These are phyloP conservation scores for Ochetophila trinervis DNA, from an alignment of 306 rosid genomes.

Conservation along the genomic window DNA sequence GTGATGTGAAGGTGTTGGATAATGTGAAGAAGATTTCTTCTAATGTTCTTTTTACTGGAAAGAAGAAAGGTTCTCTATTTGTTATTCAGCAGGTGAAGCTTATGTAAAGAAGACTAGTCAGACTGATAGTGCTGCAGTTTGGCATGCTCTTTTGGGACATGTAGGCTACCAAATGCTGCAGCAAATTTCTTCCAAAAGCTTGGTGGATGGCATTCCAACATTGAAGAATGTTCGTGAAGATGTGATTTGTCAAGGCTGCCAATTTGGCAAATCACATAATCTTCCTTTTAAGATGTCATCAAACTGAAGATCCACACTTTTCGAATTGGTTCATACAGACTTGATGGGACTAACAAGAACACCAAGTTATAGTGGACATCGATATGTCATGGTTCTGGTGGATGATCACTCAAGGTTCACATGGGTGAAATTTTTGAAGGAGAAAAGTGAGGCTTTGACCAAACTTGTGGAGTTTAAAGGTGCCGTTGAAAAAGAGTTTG, in stretches of 20 bases:
- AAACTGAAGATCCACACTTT: not conserved
- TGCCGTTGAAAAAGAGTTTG: not conserved
- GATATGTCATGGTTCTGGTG: not conserved
- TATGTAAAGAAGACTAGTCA: not conserved
- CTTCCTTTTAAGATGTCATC: too few species aligned
- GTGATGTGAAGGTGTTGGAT: not conserved
- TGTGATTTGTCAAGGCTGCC: too few species aligned
- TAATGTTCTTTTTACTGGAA: not conserved
- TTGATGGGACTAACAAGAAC: conserved; percentile 14
- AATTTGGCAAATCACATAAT: too few species aligned
- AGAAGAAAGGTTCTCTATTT: not conserved
- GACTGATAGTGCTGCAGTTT: not conserved
- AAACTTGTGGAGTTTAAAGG: conserved; percentile 12
- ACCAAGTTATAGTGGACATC: not conserved
- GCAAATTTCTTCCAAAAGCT: too few species aligned
- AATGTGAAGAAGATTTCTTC: not conserved
- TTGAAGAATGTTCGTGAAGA: too few species aligned
- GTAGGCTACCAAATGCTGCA: not conserved
- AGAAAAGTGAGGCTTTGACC: too few species aligned
- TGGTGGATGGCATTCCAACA: too few species aligned
- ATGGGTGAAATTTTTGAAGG: not conserved
- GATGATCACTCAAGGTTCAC: conserved; percentile 7
- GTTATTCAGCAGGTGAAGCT: not conserved
- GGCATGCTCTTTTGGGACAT: conserved; percentile 8
- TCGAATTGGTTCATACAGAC: conserved; percentile 11